A percentile compares a stretch with the other conserved stretches of the same genome.
Conservation (phyloP, 2,329 filamentous ascomycete species). For the Arthrobotrys conoides region DNA sequence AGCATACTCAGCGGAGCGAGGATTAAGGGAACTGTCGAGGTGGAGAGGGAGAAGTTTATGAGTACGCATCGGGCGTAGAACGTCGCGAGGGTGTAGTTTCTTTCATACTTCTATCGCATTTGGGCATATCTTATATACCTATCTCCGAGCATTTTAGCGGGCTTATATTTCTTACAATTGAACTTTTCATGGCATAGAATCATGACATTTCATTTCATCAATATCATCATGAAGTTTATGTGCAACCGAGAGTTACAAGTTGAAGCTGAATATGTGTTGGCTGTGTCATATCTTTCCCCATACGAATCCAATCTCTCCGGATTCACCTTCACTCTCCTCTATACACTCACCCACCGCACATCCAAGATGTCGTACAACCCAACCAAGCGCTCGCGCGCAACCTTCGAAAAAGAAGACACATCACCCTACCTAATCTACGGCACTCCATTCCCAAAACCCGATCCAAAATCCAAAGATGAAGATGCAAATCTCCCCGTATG, state of each 20-base stretch:
- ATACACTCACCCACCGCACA: background rate
- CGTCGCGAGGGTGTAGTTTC: slow-evolving; percentile 15
- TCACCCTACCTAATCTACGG: slow-evolving; percentile 85
- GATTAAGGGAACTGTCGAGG: slow-evolving; percentile 75
- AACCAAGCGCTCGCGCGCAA: slow-evolving; percentile 80
- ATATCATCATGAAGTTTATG: too few species aligned
- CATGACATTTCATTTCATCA: background rate
- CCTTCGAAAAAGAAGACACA: slow-evolving; percentile 76
- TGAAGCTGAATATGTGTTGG: slow-evolving; percentile 24
- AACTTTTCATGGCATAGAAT: background rate
- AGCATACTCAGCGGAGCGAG: slow-evolving; percentile 74
- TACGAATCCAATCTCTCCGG: background rate
- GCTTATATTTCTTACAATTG: slow-evolving; percentile 2
- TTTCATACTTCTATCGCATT: slow-evolving; percentile 8
- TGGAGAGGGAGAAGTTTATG: slow-evolving; percentile 76
- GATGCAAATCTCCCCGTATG: slow-evolving; percentile 90
- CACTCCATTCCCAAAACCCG: slow-evolving; percentile 83
- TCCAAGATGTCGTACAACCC: slow-evolving; percentile 42
- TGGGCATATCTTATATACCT: slow-evolving; percentile 6
- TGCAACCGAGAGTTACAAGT: background rate
- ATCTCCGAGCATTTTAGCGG: slow-evolving; percentile 38
- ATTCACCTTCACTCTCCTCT: background rate
- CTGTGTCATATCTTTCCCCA: slow-evolving; percentile 8
- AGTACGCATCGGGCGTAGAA: slow-evolving; percentile 53
- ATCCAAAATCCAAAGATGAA: slow-evolving; percentile 81